Percentiles rank a stretch among this genome's conserved stretches.
Conservation (phyloP, 257 asterid genomes). For the Solanum lycopersicoides region DNA sequence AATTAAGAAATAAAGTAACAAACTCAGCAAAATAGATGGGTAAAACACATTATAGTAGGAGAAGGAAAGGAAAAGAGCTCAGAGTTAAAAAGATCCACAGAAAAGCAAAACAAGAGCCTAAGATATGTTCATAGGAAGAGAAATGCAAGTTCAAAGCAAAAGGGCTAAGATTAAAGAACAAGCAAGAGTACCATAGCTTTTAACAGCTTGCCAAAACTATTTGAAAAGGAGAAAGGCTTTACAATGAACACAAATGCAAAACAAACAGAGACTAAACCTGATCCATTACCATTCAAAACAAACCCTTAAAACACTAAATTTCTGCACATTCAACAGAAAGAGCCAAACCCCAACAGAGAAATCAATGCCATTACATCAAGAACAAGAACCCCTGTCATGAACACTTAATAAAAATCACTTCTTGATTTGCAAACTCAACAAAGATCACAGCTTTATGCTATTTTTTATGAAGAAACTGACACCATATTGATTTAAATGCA, state of each 20-base stretch:
- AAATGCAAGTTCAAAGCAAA: neutral
- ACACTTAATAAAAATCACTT: neutral
- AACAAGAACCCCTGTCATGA: neutral
- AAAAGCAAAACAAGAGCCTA: neutral
- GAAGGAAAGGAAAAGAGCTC: neutral
- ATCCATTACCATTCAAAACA: constrained; percentile 14
- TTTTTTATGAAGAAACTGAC: neutral
- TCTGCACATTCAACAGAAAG: neutral
- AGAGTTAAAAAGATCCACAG: neutral
- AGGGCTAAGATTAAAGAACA: neutral
- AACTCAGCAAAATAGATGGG: neutral
- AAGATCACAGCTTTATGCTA: neutral
- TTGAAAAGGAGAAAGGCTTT: constrained; percentile 16
- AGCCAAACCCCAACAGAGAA: neutral
- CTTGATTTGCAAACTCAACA: neutral
- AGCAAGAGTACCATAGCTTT: neutral
- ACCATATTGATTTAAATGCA: neutral
- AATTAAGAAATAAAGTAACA: neutral
- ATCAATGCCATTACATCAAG: constrained; percentile 2
- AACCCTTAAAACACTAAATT: constrained; percentile 9
- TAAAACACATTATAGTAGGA: neutral
- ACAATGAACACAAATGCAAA: constrained; percentile 15
- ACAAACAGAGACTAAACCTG: constrained; percentile 17
- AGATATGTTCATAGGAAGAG: neutral
- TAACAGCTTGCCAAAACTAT: constrained; percentile 16